A percentile compares a stretch with the other conserved stretches of the same genome.
Evolutionary conservation across 805 yeast species (phyloP).

Genomic region (Candida dendrica): DNA sequence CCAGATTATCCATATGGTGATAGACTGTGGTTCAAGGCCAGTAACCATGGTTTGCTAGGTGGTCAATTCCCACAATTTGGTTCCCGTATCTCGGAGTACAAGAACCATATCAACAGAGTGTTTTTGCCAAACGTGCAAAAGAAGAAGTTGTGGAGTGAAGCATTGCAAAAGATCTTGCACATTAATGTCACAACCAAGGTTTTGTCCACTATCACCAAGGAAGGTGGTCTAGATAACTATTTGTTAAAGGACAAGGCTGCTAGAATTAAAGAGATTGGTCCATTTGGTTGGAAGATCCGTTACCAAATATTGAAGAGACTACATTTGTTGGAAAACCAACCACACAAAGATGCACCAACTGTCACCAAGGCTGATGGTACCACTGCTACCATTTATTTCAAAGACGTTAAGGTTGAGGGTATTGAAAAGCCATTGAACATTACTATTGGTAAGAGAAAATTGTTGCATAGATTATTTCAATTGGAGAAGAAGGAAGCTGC

Average conservation of each 20-base stretch:
- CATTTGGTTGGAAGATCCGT: slow-evolving; percentile 85
- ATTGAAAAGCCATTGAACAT: slow-evolving; percentile 37
- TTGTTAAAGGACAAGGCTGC: slow-evolving; percentile 82
- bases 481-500: slow-evolving; percentile 35
- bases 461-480: slow-evolving; percentile 48
- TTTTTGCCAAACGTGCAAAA: slow-evolving; percentile 80
- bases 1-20: slow-evolving; percentile 80
- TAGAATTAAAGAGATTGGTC: slow-evolving; percentile 87
- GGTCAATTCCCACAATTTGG: slow-evolving; percentile 78
- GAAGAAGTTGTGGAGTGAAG: slow-evolving; percentile 78
- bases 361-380: slow-evolving; percentile 26
- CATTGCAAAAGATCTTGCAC: slow-evolving; percentile 45
- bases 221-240: slow-evolving; percentile 93
- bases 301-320: slow-evolving; percentile 54
- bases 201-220: slow-evolving; percentile 78
- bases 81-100: slow-evolving; percentile 68
- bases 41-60: slow-evolving; percentile 85
- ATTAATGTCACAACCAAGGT: slow-evolving; percentile 73
- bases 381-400: slow-evolving; percentile 38
- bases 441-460: slow-evolving; percentile 57
- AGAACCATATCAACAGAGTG: slow-evolving; percentile 64
- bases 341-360: slow-evolving; percentile 28
- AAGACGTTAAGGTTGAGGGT: slow-evolving; percentile 31
- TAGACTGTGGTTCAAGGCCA: slow-evolving; percentile 69
- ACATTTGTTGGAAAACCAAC: slow-evolving; percentile 32